Conservation (phyloP, 345 rosid species). For the Fremontodendron californicum region DNA sequence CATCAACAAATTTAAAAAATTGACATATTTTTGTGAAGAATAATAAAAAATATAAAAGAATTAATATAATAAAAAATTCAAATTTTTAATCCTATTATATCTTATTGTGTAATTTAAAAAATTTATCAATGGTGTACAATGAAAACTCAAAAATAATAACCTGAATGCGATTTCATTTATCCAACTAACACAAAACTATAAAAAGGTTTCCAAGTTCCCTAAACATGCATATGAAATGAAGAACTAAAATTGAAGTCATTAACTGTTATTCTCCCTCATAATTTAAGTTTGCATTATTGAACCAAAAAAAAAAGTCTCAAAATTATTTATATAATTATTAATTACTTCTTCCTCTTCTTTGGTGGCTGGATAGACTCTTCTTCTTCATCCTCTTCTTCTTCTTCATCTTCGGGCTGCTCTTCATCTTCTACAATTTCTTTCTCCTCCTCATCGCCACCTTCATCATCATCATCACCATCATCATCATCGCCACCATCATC, state of each 20-base stretch:
- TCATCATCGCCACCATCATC: neutral
- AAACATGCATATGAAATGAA: neutral
- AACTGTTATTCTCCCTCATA: neutral
- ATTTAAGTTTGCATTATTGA: neutral
- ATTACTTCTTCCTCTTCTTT: conserved; percentile 5
- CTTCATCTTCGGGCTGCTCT: neutral
- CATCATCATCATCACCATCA: neutral
- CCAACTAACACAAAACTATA: neutral
- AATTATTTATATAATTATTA: neutral
- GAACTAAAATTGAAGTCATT: neutral
- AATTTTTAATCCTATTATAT: no score
- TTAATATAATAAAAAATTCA: no score
- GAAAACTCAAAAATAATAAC: no score
- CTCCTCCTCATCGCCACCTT: neutral
- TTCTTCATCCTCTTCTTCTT: conserved; percentile 3
- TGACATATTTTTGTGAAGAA: no score
- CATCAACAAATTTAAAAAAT: no score
- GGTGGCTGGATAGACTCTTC: neutral
- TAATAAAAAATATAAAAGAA: no score
- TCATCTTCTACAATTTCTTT: neutral
- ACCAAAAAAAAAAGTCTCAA: neutral
- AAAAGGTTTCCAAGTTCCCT: neutral
- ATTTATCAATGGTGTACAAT: no score
- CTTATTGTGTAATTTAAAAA: no score
- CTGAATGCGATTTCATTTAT: neutral